Base-by-base conservation (phyloP, 768 basidiomycete species). In the Mycena maculata region DNA sequence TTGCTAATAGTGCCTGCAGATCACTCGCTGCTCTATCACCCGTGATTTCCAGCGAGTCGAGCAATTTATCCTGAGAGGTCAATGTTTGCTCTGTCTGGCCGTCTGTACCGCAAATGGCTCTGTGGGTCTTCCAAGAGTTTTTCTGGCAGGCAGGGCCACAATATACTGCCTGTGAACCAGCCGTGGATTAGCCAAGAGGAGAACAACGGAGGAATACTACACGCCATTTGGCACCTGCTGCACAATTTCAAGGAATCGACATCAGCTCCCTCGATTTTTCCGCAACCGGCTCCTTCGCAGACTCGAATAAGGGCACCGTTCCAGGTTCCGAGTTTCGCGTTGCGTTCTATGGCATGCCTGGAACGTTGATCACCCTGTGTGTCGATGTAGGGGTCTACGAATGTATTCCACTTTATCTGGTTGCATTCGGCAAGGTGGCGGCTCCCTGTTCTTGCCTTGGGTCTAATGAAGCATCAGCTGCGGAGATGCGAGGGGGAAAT, bases 321-420 rank as follows among this genome's bases (percentile, higher is more conserved):
- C 63, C 63, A 64, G 6, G 56, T 33, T 8, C 63, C 63, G 20
- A 64, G 57, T 36, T 64, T 64, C 11, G 63, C 63, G 2, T 45
- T 55, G 13, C 63, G 55, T 36, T 64, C 63, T 18, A 64, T 64
- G n/a, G 9, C 27, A 13, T 58, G 30, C 41, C 22, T 49, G 4
- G 63, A 42, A 25, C 63, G 63, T 25, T 20, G 11, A 16, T 64
- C 63, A 3, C 28, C 8, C 22, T 58, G 36, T 4, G 63, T 57
- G 10, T n/a, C 38, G 4, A 64, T 64, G n/a, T 64, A 64, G 16
- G 57, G 55, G 22, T 64, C 63, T 3, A 64, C 30, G 5, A 50
- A 16, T 10, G 47, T 18, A 58, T 64, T 64, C 63, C 63, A 64
- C 18, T 22, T 48, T 11, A 25, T 31, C 20, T 64, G 63, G 16